Base-by-base conservation (phyloP, 176 grass and related monocot genomes). In the Zizania latifolia region DNA sequence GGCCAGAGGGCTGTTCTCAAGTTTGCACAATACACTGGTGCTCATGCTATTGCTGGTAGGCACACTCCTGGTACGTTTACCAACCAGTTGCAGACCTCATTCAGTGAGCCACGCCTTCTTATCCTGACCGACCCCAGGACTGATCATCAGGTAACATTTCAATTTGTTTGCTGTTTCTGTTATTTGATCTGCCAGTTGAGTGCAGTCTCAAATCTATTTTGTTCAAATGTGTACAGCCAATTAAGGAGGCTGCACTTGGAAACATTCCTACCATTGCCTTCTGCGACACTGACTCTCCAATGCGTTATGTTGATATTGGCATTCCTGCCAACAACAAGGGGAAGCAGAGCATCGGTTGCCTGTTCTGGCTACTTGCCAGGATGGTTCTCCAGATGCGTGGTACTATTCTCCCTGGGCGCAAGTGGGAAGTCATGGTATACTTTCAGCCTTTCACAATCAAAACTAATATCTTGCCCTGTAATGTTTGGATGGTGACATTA, bases 301-400 rank as follows among this genome's bases (percentile, higher is more conserved):
- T 97, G 93, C 88, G 90, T 6, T 97, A 97, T 14, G 93, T 97
- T 2, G 93, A 97, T 75, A 93, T 97, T 17, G 90, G 93, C 23
- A 97, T 97, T 78, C 93, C 93, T 11, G 85, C 93, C 12, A 97
- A 97, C 59, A 97, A 97, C 87, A 97, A 97, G 87, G 93, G 93
- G 61, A 97, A 93, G 43, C 79, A 90, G 72, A 93, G 90, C 71
- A 97, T 97, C 38, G 93, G 93, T 10, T 97, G 93, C 39, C 80
- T 97, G 27, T 97, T 86, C 58, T 97, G 90, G 93, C 68, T 93
- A 12, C 82, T 97, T 50, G 90, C 90, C 7, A 85, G 87, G 72
- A 97, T 97, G 93, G 93, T 97, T 62, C 82, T 97, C 48, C 83
- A 89, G 71, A 97, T 97, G 93, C 85, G 93, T 19, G 85, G 90